Conservation (phyloP, 208 protist species). For the Strigomonas galati region DNA sequence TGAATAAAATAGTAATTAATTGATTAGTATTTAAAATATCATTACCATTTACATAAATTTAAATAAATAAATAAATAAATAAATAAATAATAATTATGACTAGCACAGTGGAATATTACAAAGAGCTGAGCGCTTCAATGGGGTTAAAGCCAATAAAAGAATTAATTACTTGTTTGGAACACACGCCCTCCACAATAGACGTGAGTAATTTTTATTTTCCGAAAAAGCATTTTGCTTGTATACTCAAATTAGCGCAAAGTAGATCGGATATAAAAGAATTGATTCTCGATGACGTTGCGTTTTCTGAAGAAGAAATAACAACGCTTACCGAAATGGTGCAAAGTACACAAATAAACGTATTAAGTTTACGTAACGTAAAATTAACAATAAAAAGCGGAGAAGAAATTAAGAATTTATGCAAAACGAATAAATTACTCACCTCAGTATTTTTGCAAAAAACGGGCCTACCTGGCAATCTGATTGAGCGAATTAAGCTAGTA, state of each 20-base stretch:
- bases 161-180: not conserved
- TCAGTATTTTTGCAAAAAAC: constrained; percentile 1
- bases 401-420: constrained; percentile 15
- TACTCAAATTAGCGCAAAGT: constrained; percentile 34
- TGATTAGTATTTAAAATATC: not conserved
- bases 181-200: constrained; percentile 26
- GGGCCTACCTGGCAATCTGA: not conserved
- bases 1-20: too few species aligned
- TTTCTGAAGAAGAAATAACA: constrained; percentile 26
- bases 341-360: constrained; percentile 27
- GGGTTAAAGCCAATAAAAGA: not conserved
- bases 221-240: constrained; percentile 30
- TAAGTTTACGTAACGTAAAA: constrained; percentile 41
- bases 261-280: constrained; percentile 49
- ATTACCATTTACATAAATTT: too few species aligned
- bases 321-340: constrained; percentile 30
- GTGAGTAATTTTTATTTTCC: constrained; percentile 49
- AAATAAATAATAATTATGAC: not conserved
- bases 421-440: constrained; percentile 3
- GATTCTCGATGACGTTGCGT: constrained; percentile 36
- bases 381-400: constrained; percentile 17
- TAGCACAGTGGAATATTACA: not conserved
- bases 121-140: not conserved
- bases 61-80: too few species aligned
- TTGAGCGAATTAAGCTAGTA: not conserved